phyloP scores from a whole-genome alignment of 805 yeast genomes.

The Wickerhamiella alocasiicola region DNA sequence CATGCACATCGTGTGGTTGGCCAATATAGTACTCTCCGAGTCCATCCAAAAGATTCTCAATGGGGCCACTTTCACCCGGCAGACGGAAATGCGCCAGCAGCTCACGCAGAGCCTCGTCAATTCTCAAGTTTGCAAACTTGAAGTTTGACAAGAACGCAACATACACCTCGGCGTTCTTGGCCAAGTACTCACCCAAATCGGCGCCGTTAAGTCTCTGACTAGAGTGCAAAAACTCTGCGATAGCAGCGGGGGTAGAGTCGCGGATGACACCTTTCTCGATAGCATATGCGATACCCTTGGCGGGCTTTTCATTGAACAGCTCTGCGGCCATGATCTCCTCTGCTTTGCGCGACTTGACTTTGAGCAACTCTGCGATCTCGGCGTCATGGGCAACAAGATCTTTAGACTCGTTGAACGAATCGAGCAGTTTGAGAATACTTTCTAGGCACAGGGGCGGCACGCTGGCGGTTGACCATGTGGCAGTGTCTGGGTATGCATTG shows the following conservation, averaged over 20 bases:
- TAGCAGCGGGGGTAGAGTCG: conserved; percentile 36
- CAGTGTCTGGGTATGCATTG: conserved; percentile 76
- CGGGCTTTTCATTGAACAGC: conserved; percentile 65
- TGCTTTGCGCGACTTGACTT: conserved; percentile 37
- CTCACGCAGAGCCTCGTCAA: conserved; percentile 85
- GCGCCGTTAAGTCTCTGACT: conserved; percentile 80
- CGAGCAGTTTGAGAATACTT: conserved; percentile 61
- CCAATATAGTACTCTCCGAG: conserved; percentile 72
- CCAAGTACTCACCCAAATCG: conserved; percentile 71
- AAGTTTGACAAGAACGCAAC: conserved; percentile 53
- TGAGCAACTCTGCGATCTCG: conserved; percentile 11
- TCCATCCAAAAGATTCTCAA: conserved; percentile 78
- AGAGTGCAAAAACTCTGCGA: conserved; percentile 66
- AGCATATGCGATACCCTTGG: conserved; percentile 55
- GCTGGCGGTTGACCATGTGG: conserved; percentile 60
- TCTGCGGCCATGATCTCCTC: conserved; percentile 66
- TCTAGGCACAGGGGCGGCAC: conserved; percentile 93
- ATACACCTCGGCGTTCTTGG: conserved; percentile 63
- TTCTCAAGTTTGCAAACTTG: conserved; percentile 65
- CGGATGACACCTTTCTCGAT: conserved; percentile 54
- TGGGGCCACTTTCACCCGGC: conserved; percentile 96
- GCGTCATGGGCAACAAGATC: not conserved
- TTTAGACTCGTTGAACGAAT: conserved; percentile 17
- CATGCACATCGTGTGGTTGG: conserved; percentile 37
- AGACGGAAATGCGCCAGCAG: conserved; percentile 72